These are phyloP conservation scores for Rhytidiadelphus loreus DNA, from an alignment of 225 moss, liverwort and hornwort genomes.

Conservation along the genomic window DNA sequence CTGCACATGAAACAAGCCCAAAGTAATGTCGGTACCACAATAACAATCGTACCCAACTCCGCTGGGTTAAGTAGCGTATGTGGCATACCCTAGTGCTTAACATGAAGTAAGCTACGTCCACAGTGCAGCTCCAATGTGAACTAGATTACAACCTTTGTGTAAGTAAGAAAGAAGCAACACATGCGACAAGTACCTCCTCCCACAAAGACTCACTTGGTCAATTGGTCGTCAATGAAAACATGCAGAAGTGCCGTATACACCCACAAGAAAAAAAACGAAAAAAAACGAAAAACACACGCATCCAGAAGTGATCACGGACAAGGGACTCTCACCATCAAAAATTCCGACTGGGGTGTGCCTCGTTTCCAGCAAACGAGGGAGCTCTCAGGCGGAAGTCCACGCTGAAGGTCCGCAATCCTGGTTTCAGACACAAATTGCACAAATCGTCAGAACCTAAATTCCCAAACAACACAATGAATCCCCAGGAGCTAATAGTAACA, in stretches of 20 bases:
- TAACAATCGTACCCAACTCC: not conserved
- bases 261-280: not conserved
- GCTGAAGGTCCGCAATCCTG: conserved; percentile 25
- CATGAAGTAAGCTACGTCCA: not conserved
- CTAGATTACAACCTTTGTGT: not conserved
- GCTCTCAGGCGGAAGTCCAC: conserved; percentile 31
- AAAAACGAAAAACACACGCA: not conserved
- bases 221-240: not conserved
- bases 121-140: not conserved
- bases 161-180: not conserved
- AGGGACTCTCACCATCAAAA: conserved; percentile 9
- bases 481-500: not conserved
- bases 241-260: not conserved
- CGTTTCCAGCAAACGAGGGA: conserved; percentile 7
- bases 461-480: not conserved
- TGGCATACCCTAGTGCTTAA: not conserved
- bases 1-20: not conserved
- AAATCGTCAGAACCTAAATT: not conserved
- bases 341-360: conserved; percentile 9
- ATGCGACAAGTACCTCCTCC: not conserved
- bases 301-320: not conserved
- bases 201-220: not conserved
- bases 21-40: not conserved
- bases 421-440: not conserved
- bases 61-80: not conserved